Evolutionary conservation across 176 grass and related monocot genomes (phyloP).

Genomic region (Puya raimondii): DNA sequence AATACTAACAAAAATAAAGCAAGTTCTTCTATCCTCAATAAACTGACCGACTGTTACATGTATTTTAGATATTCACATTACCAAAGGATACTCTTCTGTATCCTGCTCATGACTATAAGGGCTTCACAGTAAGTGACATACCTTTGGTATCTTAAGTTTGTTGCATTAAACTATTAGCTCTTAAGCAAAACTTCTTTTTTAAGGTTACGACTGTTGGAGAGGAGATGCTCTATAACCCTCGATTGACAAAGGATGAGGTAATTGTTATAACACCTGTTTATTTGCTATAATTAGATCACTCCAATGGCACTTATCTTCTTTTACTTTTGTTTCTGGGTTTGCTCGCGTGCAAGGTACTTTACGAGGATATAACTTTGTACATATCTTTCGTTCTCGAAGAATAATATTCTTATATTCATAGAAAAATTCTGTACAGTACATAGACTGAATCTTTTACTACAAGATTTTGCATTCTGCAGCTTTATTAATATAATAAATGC

Average conservation of each 20-base stretch:
- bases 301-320: conserved; percentile 4
- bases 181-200: conserved; percentile 21
- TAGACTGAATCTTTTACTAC: no score
- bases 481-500: neutral
- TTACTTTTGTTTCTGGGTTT: neutral
- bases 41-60: neutral
- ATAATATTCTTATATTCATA: no score
- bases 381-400: no score
- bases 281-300: no score
- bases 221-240: conserved; percentile 66
- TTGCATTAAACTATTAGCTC: neutral
- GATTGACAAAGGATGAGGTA: conserved; percentile 89
- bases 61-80: conserved; percentile 72
- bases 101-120: conserved; percentile 95
- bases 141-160: conserved; percentile 1
- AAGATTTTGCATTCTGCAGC: no score
- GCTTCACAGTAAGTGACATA: conserved; percentile 57
- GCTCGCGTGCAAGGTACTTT: no score
- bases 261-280: neutral
- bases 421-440: no score
- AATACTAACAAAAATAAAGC: neutral
- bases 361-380: no score
- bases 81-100: conserved; percentile 81
- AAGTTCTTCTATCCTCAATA: neutral
- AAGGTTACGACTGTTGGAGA: conserved; percentile 90